Evolutionary conservation across 176 grass and related monocot species (phyloP), one percentile per base, ranked within the genome.

Genomic region (Cocos nucifera): DNA sequence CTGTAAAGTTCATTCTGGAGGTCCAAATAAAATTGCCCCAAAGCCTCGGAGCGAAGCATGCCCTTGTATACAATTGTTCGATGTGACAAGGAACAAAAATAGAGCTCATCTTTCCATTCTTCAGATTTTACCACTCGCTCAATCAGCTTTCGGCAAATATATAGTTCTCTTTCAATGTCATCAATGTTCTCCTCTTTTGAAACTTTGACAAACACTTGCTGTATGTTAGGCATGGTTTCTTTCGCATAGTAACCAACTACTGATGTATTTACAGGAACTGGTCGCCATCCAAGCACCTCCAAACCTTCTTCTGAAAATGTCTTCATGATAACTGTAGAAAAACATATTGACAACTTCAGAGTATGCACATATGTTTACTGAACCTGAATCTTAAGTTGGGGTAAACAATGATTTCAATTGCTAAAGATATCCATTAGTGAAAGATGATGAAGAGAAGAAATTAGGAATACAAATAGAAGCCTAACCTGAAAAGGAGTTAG

Each of bases 81-180:
- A 57, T 70, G 79, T 68, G 93, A 98, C 73, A 98, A 70, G 65
- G 87, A 92, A 62, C 93, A 98, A 68, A 98, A 98, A 69, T 98
- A 98, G 52, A 98, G 69, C 71, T 93, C 88, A 54, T 89, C 87
- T 67, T 75, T 73, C 93, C 93, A 98, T 58, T 72, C 78, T 50
- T 75, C 77, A 75, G 76, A 86, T 78, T 83, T 88, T 61, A 64
- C 18, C 57, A 76, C 79, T 54, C 57, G 67, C 67, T 98, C 93
- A 61, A 98, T 88, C 60, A 98, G 70, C 76, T 98, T 98, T 48
- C 93, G 75, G 77, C 83, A 92, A 53, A 98, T 86, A 64, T 92
- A 98, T 56, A 98, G 59, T 77, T 92, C 88, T 77, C 93, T 91
- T 80, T 98, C 93, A 80, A 92, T 90, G 74, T 98, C 93, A 73